These are phyloP conservation scores for Petunia axillaris DNA, from an alignment of 257 asterid species.

Conservation along the genomic window DNA sequence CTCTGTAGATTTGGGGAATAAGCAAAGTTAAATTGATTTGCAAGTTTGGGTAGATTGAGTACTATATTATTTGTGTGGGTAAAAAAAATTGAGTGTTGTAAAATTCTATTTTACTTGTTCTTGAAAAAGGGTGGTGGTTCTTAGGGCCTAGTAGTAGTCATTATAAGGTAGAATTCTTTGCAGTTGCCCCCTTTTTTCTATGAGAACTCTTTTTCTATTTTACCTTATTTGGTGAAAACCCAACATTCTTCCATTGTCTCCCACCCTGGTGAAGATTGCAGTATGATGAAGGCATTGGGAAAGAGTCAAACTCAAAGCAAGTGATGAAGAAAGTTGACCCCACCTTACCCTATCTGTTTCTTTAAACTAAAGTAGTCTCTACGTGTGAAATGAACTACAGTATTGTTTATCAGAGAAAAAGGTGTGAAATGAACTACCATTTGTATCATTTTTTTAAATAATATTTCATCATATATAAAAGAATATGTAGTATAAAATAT, in stretches of 20 bases:
- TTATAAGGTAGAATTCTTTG: slow-evolving; percentile 44
- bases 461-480: background rate
- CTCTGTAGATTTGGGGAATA: slow-evolving; percentile 45
- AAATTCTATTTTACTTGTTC: slow-evolving; percentile 36
- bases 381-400: slow-evolving; percentile 8
- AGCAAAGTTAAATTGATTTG: slow-evolving; percentile 54
- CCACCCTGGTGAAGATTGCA: slow-evolving; percentile 8
- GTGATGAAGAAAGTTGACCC: slow-evolving; percentile 10
- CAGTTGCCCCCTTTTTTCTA: background rate
- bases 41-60: slow-evolving; percentile 48
- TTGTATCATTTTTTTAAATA: slow-evolving; percentile 18
- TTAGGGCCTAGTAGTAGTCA: slow-evolving; percentile 31
- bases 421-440: slow-evolving; percentile 21
- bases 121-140: slow-evolving; percentile 37
- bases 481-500: slow-evolving; percentile 5
- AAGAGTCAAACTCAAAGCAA: slow-evolving; percentile 22
- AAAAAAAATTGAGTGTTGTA: slow-evolving; percentile 17
- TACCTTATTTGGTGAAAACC: slow-evolving; percentile 17
- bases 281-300: slow-evolving; percentile 20
- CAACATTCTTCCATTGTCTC: slow-evolving; percentile 39
- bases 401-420: background rate
- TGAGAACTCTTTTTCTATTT: background rate
- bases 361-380: slow-evolving; percentile 10
- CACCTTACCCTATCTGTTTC: slow-evolving; percentile 26
- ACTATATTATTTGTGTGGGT: slow-evolving; percentile 36